Percentiles rank a stretch among this genome's conserved stretches.
These are phyloP conservation scores for Leonotis leonurus DNA, from an alignment of 257 asterid species.

Conservation along the genomic window DNA sequence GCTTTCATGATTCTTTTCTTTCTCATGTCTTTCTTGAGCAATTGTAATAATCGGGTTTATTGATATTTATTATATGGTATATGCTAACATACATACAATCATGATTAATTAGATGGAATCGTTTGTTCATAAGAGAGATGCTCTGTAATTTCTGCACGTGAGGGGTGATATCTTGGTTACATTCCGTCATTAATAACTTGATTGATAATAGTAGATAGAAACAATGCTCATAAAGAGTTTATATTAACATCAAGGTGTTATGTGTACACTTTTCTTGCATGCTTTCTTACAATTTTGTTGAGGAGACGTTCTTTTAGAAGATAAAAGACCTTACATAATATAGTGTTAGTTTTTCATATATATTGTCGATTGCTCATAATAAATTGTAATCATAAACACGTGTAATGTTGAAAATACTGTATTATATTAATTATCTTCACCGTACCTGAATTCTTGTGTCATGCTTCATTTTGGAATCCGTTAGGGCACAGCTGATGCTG, in stretches of 20 bases:
- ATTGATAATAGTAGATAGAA: no score
- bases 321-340: neutral
- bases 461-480: slow-evolving; percentile 10
- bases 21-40: no score
- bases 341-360: neutral
- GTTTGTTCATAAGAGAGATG: no score
- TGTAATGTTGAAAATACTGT: neutral
- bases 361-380: neutral
- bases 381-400: neutral
- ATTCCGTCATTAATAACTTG: no score
- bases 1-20: neutral
- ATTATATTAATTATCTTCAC: neutral
- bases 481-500: slow-evolving; percentile 69
- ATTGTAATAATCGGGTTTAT: no score
- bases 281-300: neutral
- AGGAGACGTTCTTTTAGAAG: neutral
- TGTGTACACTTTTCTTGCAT: neutral
- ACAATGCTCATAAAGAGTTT: no score
- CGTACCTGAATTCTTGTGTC: neutral
- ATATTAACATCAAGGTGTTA: neutral
- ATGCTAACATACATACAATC: no score
- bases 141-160: no score
- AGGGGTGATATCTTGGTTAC: no score
- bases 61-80: no score
- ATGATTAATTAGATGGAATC: no score